Percentiles rank a stretch among this genome's conserved stretches.
Conservation (phyloP, 192 early-diverging fungal genomes). For the Glomus cerebriforme region DNA sequence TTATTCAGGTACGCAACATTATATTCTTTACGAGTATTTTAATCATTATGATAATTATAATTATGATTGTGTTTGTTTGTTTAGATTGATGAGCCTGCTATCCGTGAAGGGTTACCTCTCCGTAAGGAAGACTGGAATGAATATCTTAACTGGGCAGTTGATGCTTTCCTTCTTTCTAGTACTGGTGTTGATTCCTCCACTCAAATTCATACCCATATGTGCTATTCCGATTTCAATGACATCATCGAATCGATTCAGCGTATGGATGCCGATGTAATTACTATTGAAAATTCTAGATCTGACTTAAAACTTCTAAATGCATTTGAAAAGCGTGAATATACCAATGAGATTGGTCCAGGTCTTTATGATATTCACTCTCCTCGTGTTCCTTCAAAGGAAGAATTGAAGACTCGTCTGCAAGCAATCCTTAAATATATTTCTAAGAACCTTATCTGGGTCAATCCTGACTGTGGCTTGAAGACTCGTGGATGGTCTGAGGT, state of each 20-base stretch:
- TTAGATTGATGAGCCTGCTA: constrained; percentile 94
- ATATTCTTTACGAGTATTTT: neutral
- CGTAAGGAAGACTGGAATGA: constrained; percentile 81
- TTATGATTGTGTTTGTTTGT: neutral
- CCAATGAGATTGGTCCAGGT: constrained; percentile 93
- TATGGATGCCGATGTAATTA: constrained; percentile 96
- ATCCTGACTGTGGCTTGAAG: constrained; percentile 98
- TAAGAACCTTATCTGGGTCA: constrained; percentile 84
- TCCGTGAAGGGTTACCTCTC: constrained; percentile 97
- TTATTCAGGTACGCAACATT: constrained; percentile 66
- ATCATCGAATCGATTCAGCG: constrained; percentile 92
- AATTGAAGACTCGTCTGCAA: constrained; percentile 84
- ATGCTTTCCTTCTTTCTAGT: constrained; percentile 89
- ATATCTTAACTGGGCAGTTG: constrained; percentile 96
- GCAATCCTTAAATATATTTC: constrained; percentile 82
- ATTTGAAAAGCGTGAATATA: constrained; percentile 82
- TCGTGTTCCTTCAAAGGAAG: constrained; percentile 85
- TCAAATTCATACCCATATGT: constrained; percentile 99
- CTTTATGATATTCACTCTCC: constrained; percentile 99
- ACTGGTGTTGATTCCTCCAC: constrained; percentile 82
- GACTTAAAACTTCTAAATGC: constrained; percentile 92
- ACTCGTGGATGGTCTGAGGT: constrained; percentile 97
- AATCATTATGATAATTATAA: neutral
- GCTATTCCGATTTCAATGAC: constrained; percentile 99
- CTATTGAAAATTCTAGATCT: constrained; percentile 97